These are phyloP conservation scores for Cutaneotrichosporon arboriforme DNA, from an alignment of 1,284 basidiomycete species.

Conservation along the genomic window DNA sequence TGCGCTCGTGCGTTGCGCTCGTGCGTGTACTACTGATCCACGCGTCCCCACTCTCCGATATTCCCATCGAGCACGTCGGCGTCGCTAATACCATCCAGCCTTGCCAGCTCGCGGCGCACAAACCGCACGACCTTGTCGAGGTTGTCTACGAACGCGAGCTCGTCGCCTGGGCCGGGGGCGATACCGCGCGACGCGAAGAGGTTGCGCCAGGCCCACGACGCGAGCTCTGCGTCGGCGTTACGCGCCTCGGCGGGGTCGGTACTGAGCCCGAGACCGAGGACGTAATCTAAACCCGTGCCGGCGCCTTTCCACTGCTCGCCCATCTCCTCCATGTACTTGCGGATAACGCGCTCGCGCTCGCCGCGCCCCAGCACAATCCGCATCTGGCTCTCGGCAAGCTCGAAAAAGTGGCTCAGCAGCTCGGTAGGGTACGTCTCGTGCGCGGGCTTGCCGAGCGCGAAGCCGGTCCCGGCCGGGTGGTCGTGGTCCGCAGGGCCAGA, in stretches of 20 bases:
- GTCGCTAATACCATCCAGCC: slow-evolving; percentile 69
- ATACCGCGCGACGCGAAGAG: slow-evolving; percentile 54
- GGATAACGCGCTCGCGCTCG: slow-evolving; percentile 73
- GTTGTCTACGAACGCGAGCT: slow-evolving; percentile 66
- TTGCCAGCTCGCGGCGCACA: slow-evolving; percentile 66
- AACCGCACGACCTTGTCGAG: slow-evolving; percentile 73
- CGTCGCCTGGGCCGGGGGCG: slow-evolving; percentile 42
- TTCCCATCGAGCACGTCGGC: slow-evolving; percentile 57
- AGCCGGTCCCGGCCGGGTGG: slow-evolving; percentile 1
- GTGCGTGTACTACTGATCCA: slow-evolving; percentile 12
- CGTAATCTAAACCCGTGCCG: slow-evolving; percentile 74
- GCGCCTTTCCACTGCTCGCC: slow-evolving; percentile 88
- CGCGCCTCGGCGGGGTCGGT: slow-evolving; percentile 19
- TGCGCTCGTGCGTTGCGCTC: no score
- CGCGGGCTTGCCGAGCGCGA: slow-evolving; percentile 23
- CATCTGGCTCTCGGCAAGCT: slow-evolving; percentile 88
- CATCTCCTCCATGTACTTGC: slow-evolving; percentile 81
- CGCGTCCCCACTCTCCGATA: slow-evolving; percentile 42
- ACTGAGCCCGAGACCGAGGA: slow-evolving; percentile 29
- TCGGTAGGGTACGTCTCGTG: slow-evolving; percentile 50
- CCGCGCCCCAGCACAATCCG: slow-evolving; percentile 65
- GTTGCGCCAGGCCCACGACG: slow-evolving; percentile 87
- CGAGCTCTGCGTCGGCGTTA: slow-evolving; percentile 65
- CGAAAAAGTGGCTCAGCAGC: slow-evolving; percentile 91
- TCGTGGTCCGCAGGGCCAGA: slow-evolving; percentile 6